These are phyloP conservation scores for Ogataea naganishii DNA, from an alignment of 805 yeast species.

Conservation along the genomic window DNA sequence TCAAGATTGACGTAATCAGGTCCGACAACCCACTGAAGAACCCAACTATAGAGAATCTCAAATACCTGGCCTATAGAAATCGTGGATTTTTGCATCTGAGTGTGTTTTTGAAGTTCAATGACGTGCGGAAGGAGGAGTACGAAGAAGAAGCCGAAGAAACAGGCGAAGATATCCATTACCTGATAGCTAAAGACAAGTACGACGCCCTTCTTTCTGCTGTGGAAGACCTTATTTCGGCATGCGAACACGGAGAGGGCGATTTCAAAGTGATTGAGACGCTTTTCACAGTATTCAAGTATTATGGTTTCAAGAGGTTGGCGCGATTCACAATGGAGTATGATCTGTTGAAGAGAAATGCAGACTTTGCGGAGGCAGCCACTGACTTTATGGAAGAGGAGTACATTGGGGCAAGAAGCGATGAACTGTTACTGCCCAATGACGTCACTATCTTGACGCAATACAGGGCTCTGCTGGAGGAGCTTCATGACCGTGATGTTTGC, in stretches of 20 bases:
- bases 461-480: constrained; percentile 9
- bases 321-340: constrained; percentile 55
- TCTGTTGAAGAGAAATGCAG: constrained; percentile 30
- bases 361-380: constrained; percentile 4
- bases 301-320: constrained; percentile 40
- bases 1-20: constrained; percentile 58
- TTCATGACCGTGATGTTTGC: no score
- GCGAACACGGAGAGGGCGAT: constrained; percentile 64
- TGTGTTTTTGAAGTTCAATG: constrained; percentile 20
- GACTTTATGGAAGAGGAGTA: constrained; percentile 12
- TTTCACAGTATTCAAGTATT: constrained; percentile 39
- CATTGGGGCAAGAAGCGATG: constrained; percentile 13
- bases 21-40: constrained; percentile 28
- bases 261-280: constrained; percentile 40
- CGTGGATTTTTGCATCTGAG: constrained; percentile 64
- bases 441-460: constrained; percentile 12
- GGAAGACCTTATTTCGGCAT: constrained; percentile 57
- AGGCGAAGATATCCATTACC: not conserved
- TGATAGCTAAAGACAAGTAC: constrained; percentile 8
- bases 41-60: constrained; percentile 66
- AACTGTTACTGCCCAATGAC: constrained; percentile 23
- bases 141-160: constrained; percentile 9
- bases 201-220: constrained; percentile 23
- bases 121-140: constrained; percentile 18
- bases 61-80: constrained; percentile 75